Base-by-base conservation (phyloP, 495 filamentous ascomycete species). In the Trichoderma asperelloides region DNA sequence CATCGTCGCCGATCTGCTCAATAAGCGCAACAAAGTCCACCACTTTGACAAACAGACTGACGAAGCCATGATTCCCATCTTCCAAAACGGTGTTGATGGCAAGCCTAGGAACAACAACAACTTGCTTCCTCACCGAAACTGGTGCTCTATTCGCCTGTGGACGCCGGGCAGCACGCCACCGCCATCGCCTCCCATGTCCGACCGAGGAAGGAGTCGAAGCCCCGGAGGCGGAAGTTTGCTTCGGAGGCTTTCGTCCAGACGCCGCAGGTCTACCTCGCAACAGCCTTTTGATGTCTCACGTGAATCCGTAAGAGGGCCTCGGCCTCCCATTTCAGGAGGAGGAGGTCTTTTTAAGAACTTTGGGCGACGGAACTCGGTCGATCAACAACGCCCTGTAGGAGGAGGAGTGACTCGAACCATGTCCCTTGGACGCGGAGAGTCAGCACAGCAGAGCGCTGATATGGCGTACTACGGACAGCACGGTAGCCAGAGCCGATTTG, bases 51-150 rank as follows among this genome's bases (percentile, higher is more conserved):
- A 78, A 65, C 83, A 93, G 68, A 97, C 95, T 0, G 92, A 98
- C 67, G 95, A 98, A 76, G 87, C 93, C 72, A 94, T 98, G 89
- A 92, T 97, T 65, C 92, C 95, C 1, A 86, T 98, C 65, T 98
- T 98, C 76, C 82, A 80, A 0, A 86, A 90, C 63, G 95, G 96
- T 72, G 91, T 96, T 2, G 92, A 96, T 71, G 91, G 90, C 57
- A 93, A 92, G 73, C 80, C 86, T 13, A 86, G 95, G 68, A 97
- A 96, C 73, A 98, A 98, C 77, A 94, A 92, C 71, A 85, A 87
- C 66, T 79, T 98, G n/a, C 82, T 98, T 15, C 93, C 93, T 33
- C 87, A 96, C 47, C 85, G 93, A 37, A 97, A 97, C 71, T 97
- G 92, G 91, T 96, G 92, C 76, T 89, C 91, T 8, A 93, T 97